Percentiles rank a stretch among this genome's conserved stretches.
phyloP scores from a whole-genome alignment of 2,329 filamentous ascomycete species.

The Botrytis porri region DNA sequence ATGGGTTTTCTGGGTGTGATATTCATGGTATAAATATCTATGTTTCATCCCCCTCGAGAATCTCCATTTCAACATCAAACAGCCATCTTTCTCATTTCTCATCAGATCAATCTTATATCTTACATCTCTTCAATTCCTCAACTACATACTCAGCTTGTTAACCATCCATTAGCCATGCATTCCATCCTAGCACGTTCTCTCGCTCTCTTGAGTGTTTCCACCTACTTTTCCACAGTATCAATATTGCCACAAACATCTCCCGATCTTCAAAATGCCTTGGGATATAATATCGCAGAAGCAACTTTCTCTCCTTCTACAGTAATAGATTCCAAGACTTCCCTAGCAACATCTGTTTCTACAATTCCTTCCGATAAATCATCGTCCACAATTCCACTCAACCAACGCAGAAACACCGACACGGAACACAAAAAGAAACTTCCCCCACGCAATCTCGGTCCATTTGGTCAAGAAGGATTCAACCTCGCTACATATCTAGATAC shows the following conservation, averaged over 20 bases:
- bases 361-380: neutral
- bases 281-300: neutral
- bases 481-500: neutral
- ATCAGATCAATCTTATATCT: neutral
- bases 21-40: neutral
- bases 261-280: neutral
- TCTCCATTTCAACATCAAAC: neutral
- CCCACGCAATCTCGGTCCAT: neutral
- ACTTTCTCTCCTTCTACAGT: neutral
- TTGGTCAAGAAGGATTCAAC: neutral
- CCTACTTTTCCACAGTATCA: neutral
- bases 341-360: neutral
- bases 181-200: neutral
- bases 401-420: accelerated
- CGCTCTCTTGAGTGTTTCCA: neutral
- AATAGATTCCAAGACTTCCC: neutral
- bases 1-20: neutral
- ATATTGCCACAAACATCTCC: neutral
- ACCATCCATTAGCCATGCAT: neutral
- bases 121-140: neutral
- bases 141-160: neutral
- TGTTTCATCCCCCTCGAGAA: no score
- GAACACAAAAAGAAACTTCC: no score
- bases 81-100: neutral
- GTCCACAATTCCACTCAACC: neutral